Evolutionary conservation across 768 basidiomycete genomes (phyloP), one percentile per base, ranked within the genome.

Genomic region (Tephrocybe rancida): DNA sequence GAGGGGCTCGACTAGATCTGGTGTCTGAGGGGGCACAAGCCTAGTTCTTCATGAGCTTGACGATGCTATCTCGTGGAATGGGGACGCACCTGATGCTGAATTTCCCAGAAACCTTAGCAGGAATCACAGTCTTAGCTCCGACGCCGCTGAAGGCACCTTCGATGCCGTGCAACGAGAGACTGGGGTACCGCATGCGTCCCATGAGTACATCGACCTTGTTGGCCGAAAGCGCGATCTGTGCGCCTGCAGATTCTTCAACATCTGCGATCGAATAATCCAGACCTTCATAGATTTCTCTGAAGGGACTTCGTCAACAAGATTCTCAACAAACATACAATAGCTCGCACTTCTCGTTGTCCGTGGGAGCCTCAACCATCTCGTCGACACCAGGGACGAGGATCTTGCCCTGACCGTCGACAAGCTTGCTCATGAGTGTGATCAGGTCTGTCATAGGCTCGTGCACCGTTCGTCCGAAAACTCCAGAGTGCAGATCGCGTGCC

Each of bases 381-480:
- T 92, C 87, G 48, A 98, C 81, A 2, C 95, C 95, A 0, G 94
- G 92, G 41, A 98, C 76, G 44, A 95, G 80, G 61, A 98, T 97
- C 39, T 83, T 78, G n/a, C 93, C 95, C 41, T 81, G 65, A 3
- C 82, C 75, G 39, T 83, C 81, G 49, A 97, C 95, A 41, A 98
- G 90, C 60, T 85, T 92, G 63, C 87, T 83, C 83, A 98, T 85
- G 58, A 98, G 74, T 41, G 71, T 66, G 66, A 97, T 78, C 46
- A 97, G 85, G 66, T 96, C 95, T 0, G 92, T 95, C 95, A 98
- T 96, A 13, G 95, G 95, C 69, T 90, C 89, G 64, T 92, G 87
- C 19, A 92, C 89, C 27, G 83, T 85, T 32, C 87, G 77, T 8
- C 92, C 92, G 64, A 91, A 93, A 26, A 87, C 78, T 49, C 95